Percentiles rank a stretch among this genome's conserved stretches.
Evolutionary conservation across 2,329 filamentous ascomycete genomes (phyloP).

Genomic region (Pseudocercospora eumusae): DNA sequence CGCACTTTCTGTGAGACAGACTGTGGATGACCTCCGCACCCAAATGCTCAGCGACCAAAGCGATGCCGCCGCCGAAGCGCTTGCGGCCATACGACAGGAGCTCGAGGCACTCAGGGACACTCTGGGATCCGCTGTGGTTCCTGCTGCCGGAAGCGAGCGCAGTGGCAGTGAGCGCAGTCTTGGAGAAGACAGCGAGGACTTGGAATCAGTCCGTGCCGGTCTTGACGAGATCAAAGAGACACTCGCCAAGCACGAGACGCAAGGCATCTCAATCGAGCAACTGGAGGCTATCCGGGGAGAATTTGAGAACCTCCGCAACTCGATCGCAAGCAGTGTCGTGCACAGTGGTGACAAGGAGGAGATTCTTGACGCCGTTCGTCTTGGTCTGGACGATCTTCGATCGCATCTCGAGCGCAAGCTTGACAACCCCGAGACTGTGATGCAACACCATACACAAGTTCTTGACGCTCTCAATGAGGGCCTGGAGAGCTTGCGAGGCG

Average conservation of each 20-base stretch:
- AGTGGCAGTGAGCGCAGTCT: conserved; percentile 16
- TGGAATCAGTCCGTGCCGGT: conserved; percentile 32
- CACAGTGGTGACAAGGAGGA: conserved; percentile 50
- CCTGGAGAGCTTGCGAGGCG: conserved; percentile 71
- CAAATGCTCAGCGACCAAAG: conserved; percentile 44
- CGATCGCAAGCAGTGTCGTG: conserved; percentile 44
- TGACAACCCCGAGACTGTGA: conserved; percentile 52
- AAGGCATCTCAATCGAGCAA: conserved; percentile 51
- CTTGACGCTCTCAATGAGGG: conserved; percentile 67
- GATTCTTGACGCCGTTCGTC: conserved; percentile 51
- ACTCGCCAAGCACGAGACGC: conserved; percentile 23
- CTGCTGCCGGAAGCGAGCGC: conserved; percentile 27
- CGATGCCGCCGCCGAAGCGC: conserved; percentile 44
- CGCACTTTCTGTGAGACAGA: conserved; percentile 63
- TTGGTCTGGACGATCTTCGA: conserved; percentile 53
- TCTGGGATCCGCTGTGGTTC: conserved; percentile 46
- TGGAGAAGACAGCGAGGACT: conserved; percentile 25
- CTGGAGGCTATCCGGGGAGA: conserved; percentile 55
- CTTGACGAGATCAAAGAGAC: conserved; percentile 47
- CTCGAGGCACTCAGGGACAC: conserved; percentile 48
- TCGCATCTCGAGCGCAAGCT: conserved; percentile 56
- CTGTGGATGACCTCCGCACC: conserved; percentile 47
- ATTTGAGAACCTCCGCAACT: conserved; percentile 51
- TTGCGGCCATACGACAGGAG: conserved; percentile 48
- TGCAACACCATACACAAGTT: conserved; percentile 59